phyloP scores from a whole-genome alignment of 2,329 filamentous ascomycete species.

The Onygenales sp. region DNA sequence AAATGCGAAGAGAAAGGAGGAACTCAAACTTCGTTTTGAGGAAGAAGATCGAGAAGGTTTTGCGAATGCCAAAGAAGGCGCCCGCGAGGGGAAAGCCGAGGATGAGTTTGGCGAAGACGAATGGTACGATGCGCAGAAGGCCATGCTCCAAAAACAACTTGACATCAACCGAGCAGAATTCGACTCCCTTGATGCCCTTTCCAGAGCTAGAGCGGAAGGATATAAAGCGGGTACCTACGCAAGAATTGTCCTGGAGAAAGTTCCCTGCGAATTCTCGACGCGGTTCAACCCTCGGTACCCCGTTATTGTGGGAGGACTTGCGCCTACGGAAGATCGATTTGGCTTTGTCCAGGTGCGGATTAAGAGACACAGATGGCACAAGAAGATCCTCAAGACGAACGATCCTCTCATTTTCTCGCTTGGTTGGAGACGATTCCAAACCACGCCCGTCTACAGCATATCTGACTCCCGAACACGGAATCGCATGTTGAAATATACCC shows the following conservation, averaged over 20 bases:
- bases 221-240: conserved; percentile 88
- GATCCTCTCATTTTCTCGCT: conserved; percentile 95
- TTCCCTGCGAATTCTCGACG: conserved; percentile 81
- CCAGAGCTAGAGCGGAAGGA: conserved; percentile 77
- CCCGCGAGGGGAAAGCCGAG: conserved; percentile 58
- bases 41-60: conserved; percentile 97
- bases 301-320: conserved; percentile 81
- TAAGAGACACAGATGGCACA: conserved; percentile 97
- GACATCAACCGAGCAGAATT: conserved; percentile 96
- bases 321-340: conserved; percentile 88
- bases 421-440: conserved; percentile 92
- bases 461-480: conserved; percentile 89
- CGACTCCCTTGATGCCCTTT: conserved; percentile 72
- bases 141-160: conserved; percentile 85
- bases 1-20: conserved; percentile 88
- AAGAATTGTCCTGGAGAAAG: conserved; percentile 77
- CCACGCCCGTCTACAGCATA: conserved; percentile 85
- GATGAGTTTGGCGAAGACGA: conserved; percentile 91
- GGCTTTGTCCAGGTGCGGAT: conserved; percentile 93
- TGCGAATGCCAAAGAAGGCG: conserved; percentile 70
- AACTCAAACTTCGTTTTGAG: conserved; percentile 87
- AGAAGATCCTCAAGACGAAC: conserved; percentile 97
- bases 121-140: conserved; percentile 97
- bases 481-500: conserved; percentile 97
- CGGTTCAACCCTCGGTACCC: conserved; percentile 76